phyloP scores from a whole-genome alignment of 768 basidiomycete genomes.

The Termitomyces eurrhizus region DNA sequence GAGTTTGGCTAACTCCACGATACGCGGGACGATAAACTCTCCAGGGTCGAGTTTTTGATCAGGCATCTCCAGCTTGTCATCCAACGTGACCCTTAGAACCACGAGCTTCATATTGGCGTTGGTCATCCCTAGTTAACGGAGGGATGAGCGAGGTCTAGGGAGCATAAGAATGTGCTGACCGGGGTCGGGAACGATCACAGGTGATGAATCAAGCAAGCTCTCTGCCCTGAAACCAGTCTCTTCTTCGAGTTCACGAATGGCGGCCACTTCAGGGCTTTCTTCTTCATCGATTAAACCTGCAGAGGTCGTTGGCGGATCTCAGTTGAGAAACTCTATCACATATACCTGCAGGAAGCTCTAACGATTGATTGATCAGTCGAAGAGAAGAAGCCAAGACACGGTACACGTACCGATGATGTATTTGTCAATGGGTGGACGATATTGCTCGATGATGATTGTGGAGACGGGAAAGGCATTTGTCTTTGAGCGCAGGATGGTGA shows the following conservation, averaged over 20 bases:
- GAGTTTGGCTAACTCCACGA: slow-evolving; percentile 67
- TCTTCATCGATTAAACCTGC: slow-evolving; percentile 80
- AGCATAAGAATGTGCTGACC: slow-evolving; percentile 36
- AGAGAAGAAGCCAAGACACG: not conserved
- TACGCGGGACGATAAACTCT: slow-evolving; percentile 74
- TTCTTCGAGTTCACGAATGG: slow-evolving; percentile 86
- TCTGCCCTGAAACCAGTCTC: slow-evolving; percentile 86
- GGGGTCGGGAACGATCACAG: slow-evolving; percentile 65
- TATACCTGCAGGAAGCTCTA: slow-evolving; percentile 36
- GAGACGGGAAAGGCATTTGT: slow-evolving; percentile 67
- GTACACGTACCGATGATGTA: slow-evolving; percentile 58
- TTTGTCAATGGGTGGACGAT: slow-evolving; percentile 81
- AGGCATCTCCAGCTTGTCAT: slow-evolving; percentile 65
- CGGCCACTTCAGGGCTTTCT: slow-evolving; percentile 77
- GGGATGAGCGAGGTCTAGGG: not conserved
- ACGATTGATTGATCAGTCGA: not conserved
- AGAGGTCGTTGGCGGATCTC: not conserved
- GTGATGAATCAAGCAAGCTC: slow-evolving; percentile 57
- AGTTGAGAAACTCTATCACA: not conserved
- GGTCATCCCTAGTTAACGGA: slow-evolving; percentile 67
- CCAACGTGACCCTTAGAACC: slow-evolving; percentile 62
- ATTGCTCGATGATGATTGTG: slow-evolving; percentile 89
- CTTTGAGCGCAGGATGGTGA: slow-evolving; percentile 77
- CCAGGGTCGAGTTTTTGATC: slow-evolving; percentile 78
- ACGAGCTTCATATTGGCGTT: slow-evolving; percentile 92